Evolutionary conservation across 169 alveolate species (phyloP).

Genomic region (Cryptosporidium tyzzeri): DNA sequence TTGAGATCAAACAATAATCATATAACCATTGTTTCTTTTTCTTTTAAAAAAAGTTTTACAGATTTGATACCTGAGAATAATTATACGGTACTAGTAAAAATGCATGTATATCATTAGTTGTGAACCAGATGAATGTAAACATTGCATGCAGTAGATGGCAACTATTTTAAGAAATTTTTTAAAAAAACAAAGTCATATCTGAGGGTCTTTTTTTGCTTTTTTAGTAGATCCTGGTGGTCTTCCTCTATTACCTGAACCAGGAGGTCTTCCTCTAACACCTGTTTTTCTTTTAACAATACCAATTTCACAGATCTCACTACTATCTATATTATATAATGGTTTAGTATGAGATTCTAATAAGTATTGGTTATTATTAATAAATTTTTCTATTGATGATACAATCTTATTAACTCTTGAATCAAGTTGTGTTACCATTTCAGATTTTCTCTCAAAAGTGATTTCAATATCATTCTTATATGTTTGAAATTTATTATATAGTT

Average conservation of each 20-base stretch:
- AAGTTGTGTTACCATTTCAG: slow-evolving; percentile 1
- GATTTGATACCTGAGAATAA: background rate
- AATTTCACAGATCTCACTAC: slow-evolving; percentile 32
- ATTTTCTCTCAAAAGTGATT: slow-evolving; percentile 45
- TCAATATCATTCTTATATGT: slow-evolving; percentile 63
- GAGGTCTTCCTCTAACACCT: slow-evolving; percentile 68
- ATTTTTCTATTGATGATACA: slow-evolving; percentile 33
- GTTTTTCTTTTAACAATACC: slow-evolving; percentile 24
- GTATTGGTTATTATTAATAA: slow-evolving; percentile 10
- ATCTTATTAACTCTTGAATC: background rate
- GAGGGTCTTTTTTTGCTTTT: slow-evolving; percentile 4
- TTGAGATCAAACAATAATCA: too few relatives aligned
- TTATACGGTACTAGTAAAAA: background rate
- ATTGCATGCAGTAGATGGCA: background rate
- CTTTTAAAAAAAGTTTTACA: too few relatives aligned
- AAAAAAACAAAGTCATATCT: background rate
- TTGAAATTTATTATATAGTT: slow-evolving; percentile 9
- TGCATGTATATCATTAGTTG: background rate
- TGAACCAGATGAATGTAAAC: background rate
- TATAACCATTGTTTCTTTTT: too few relatives aligned
- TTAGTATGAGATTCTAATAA: slow-evolving; percentile 36
- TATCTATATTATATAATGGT: slow-evolving; percentile 42
- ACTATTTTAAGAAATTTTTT: background rate
- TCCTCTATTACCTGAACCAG: slow-evolving; percentile 54
- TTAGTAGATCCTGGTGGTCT: slow-evolving; percentile 72